These are phyloP conservation scores for Colletotrichum godetiae DNA, from an alignment of 2,329 filamentous ascomycete species.

Conservation along the genomic window DNA sequence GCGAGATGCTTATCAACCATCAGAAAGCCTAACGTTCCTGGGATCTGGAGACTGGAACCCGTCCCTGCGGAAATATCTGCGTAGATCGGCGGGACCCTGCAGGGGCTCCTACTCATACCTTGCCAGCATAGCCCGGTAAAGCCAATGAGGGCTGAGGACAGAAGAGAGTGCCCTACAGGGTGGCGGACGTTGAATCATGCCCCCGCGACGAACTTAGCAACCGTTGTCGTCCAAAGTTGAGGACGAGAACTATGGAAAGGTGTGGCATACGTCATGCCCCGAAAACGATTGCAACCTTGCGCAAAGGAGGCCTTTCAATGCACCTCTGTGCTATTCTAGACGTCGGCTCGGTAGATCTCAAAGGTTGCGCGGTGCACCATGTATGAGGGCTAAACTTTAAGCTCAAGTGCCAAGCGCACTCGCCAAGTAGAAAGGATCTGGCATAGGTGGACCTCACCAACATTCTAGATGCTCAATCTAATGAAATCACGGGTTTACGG, in stretches of 20 bases:
- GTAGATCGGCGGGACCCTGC: constrained; percentile 1
- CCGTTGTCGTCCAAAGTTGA: background rate
- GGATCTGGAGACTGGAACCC: no score
- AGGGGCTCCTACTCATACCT: background rate
- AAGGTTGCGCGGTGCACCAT: no score
- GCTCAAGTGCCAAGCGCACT: background rate
- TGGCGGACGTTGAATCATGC: background rate
- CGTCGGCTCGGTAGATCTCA: no score
- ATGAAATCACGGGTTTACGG: background rate
- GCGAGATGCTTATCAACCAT: constrained; percentile 7
- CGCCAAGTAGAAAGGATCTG: background rate
- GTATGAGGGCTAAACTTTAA: background rate
- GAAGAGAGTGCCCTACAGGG: background rate
- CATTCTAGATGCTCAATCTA: background rate
- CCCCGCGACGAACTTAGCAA: background rate
- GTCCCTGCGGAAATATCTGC: background rate
- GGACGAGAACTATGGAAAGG: background rate
- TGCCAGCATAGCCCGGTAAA: background rate
- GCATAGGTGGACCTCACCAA: background rate
- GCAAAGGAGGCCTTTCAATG: background rate
- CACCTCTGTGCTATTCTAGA: background rate
- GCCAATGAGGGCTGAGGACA: background rate
- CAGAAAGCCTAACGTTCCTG: background rate
- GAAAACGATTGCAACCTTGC: background rate
- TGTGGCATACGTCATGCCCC: background rate